Conservation (phyloP, 2,329 filamentous ascomycete genomes). For the Phaeosphaeria sp. region DNA sequence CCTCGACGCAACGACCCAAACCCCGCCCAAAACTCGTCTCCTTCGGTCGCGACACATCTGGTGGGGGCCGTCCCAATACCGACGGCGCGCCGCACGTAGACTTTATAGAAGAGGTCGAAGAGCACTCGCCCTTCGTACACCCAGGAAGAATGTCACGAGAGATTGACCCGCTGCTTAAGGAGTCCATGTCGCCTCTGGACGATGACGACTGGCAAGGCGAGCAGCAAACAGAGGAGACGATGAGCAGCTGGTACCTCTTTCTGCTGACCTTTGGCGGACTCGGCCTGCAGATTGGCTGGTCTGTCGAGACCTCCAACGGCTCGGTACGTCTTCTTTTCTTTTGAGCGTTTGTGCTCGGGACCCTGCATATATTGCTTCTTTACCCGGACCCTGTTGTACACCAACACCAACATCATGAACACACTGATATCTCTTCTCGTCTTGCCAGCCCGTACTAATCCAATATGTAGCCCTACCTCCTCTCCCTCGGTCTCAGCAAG, state of each 20-base stretch:
- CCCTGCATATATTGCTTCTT: conserved; percentile 11
- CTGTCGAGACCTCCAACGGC: conserved; percentile 91
- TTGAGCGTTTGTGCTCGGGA: neutral
- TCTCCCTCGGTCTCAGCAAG: conserved; percentile 61
- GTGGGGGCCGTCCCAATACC: conserved; percentile 21
- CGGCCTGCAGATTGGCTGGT: conserved; percentile 92
- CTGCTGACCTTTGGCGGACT: conserved; percentile 86
- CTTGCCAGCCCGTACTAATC: neutral
- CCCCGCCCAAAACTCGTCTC: conserved; percentile 45
- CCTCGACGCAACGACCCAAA: conserved; percentile 16
- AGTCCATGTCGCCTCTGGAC: conserved; percentile 39
- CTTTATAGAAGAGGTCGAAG: conserved; percentile 44
- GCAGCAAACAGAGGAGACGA: conserved; percentile 67
- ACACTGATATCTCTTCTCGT: neutral
- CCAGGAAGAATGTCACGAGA: conserved; percentile 38
- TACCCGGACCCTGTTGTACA: neutral
- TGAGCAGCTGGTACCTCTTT: conserved; percentile 85
- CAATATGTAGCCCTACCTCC: conserved; percentile 55
- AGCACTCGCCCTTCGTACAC: conserved; percentile 44
- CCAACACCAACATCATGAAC: neutral
- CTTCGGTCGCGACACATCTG: conserved; percentile 39
- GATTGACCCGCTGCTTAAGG: conserved; percentile 41
- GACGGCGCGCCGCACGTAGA: conserved; percentile 30
- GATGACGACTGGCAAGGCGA: conserved; percentile 52
- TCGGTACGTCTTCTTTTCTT: conserved; percentile 60